These are phyloP conservation scores for Gnomoniopsis sp. DNA, from an alignment of 2,329 filamentous ascomycete species.

Conservation along the genomic window DNA sequence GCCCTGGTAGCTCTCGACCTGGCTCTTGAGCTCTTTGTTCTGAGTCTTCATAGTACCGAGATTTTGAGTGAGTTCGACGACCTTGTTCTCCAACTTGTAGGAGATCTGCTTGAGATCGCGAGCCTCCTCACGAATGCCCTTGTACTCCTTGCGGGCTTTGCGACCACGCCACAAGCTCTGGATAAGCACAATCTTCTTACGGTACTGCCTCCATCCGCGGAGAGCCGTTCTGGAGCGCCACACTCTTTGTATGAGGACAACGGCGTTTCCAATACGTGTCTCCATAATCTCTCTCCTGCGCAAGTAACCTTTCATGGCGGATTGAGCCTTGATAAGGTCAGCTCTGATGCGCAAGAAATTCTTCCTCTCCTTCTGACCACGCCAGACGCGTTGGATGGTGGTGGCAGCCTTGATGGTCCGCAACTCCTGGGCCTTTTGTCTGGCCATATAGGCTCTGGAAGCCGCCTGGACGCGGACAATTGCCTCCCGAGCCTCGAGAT, in stretches of 20 bases:
- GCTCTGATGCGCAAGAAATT: constrained; percentile 73
- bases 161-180: constrained; percentile 93
- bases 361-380: constrained; percentile 85
- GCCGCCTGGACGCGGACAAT: constrained; percentile 78
- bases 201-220: constrained; percentile 80
- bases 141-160: constrained; percentile 77
- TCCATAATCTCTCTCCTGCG: constrained; percentile 90
- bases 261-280: constrained; percentile 88
- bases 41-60: constrained; percentile 88
- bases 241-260: constrained; percentile 81
- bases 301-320: constrained; percentile 86
- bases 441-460: constrained; percentile 72
- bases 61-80: constrained; percentile 93
- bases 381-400: constrained; percentile 93
- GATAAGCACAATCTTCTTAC: constrained; percentile 82
- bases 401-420: constrained; percentile 84
- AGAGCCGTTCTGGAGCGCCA: constrained; percentile 82
- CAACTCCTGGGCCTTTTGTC: constrained; percentile 74
- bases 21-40: constrained; percentile 83
- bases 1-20: constrained; percentile 92
- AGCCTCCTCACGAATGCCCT: constrained; percentile 87
- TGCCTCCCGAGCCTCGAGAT: constrained; percentile 79
- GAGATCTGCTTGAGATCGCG: constrained; percentile 99
- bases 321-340: constrained; percentile 85
- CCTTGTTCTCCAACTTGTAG: constrained; percentile 99